Evolutionary conservation across 1,139 yeast genomes (phyloP), one percentile per base, ranked within the genome.

Genomic region (Eremothecium coryli): DNA sequence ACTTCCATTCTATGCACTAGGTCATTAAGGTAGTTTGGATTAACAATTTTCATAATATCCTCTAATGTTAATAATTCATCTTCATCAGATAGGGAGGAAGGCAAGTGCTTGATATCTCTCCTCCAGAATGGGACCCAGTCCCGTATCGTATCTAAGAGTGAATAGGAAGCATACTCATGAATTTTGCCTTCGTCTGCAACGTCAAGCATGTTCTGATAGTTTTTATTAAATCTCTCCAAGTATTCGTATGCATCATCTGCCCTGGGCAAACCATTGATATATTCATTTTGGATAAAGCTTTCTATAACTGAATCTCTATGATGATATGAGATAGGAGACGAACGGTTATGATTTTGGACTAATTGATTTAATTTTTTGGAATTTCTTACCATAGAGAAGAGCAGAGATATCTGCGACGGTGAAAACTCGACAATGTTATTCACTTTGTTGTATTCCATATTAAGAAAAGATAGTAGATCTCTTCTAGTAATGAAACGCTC

Each of bases 1-100:
- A 56, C 28, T 40, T 58, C 61, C 44, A 56, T 38, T 50, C 71
- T 69, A 39, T 77, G 80, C 36, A 76, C 71, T 23, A 74, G 65
- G 56, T 74, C 81, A 50, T 77, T 77, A 42, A 77, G 62, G 54
- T 62, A 57, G 51, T 66, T 57, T 40, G 68, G 58, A 58, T 66
- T 66, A 13, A 68, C 40, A 23, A 69, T 52, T 37, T 60, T 58
- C 40, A 58, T 45, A 18, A 70, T 64, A 38, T 68, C 68, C 23
- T 65, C 62, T 32, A 63, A 58, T 3, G 60, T 59, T 18, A 66
- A 42, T 16, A 43, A 39, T 16, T 29, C 13, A 21, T 24, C 3
- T 39, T 40, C 22, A 6, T 14, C 20, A 10, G n/a, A 17, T 9
- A 17, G 5, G 4, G 4, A 5, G 4, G 30, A 27, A 9, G 26